Conservation (phyloP, 352 stramenopile genomes). For the Labyrinthula sp. region DNA sequence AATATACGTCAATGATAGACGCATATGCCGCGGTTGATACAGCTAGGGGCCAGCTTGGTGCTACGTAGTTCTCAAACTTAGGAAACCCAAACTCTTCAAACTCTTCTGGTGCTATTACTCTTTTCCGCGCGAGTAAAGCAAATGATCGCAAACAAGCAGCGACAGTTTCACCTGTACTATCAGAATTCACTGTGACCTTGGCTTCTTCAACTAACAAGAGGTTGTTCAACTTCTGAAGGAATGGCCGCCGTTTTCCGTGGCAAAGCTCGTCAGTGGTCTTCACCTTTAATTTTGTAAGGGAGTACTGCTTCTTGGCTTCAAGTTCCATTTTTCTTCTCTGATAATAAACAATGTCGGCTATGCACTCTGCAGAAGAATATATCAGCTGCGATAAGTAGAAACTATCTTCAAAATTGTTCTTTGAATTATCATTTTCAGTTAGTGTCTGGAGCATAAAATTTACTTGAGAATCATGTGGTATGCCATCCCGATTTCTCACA, state of each 20-base stretch:
- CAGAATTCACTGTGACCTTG: too few relatives aligned
- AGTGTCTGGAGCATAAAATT: slow-evolving; percentile 16
- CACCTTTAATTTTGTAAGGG: too few relatives aligned
- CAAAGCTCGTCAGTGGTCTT: slow-evolving; percentile 4
- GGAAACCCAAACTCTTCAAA: slow-evolving; percentile 10
- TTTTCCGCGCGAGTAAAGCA: too few relatives aligned
- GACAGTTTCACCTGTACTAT: too few relatives aligned
- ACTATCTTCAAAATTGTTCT: slow-evolving; percentile 17
- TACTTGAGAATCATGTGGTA: slow-evolving; percentile 11
- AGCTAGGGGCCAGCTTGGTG: too few relatives aligned
- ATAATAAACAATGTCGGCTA: slow-evolving; percentile 9
- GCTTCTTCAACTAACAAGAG: slow-evolving; percentile 11
- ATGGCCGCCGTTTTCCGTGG: background rate
- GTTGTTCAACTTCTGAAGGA: slow-evolving; percentile 4
- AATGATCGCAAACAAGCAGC: too few relatives aligned
- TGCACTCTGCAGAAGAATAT: slow-evolving; percentile 5
- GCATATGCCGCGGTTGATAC: slow-evolving; percentile 8
- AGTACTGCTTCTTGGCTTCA: slow-evolving; percentile 3
- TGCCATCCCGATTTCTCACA: background rate
- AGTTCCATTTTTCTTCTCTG: too few relatives aligned
- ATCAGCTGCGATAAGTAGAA: slow-evolving; percentile 19
- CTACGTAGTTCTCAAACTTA: slow-evolving; percentile 20
- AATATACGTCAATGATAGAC: slow-evolving; percentile 3
- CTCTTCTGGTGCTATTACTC: slow-evolving; percentile 3
- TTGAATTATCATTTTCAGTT: slow-evolving; percentile 25